These are phyloP conservation scores for Apophysomyces sp. DNA, from an alignment of 371 early-diverging fungal genomes.

Conservation along the genomic window DNA sequence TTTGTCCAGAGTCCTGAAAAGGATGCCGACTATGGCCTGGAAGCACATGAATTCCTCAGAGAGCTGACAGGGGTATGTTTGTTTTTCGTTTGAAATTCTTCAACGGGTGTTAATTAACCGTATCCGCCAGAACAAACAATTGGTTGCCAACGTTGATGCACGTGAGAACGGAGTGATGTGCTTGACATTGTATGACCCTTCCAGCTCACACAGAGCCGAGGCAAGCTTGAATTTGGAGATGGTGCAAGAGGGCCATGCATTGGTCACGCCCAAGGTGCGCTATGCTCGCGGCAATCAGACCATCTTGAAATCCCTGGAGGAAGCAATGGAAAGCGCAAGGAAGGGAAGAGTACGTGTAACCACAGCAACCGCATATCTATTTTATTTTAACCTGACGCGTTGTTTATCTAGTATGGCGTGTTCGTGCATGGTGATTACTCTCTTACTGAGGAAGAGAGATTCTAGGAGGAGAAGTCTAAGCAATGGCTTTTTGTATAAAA, in stretches of 20 bases:
- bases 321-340: conserved; percentile 46
- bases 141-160: conserved; percentile 79
- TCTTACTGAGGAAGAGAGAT: not conserved
- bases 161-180: conserved; percentile 58
- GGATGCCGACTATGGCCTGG: conserved; percentile 76
- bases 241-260: conserved; percentile 77
- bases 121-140: conserved; percentile 60
- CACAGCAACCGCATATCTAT: not conserved
- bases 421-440: not conserved
- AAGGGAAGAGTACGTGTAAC: conserved; percentile 55
- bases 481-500: not conserved
- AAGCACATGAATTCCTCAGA: conserved; percentile 69
- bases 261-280: conserved; percentile 58
- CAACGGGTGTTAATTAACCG: not conserved
- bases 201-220: conserved; percentile 56
- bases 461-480: too few relatives aligned
- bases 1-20: conserved; percentile 69
- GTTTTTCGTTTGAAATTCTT: not conserved
- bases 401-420: not conserved
- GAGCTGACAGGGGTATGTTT: conserved; percentile 49
- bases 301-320: conserved; percentile 46
- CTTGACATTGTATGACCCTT: conserved; percentile 73
- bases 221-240: conserved; percentile 78
- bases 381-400: not conserved
- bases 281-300: conserved; percentile 57